Evolutionary conservation across 306 rosid species (phyloP).

Genomic region (Urtica urens): DNA sequence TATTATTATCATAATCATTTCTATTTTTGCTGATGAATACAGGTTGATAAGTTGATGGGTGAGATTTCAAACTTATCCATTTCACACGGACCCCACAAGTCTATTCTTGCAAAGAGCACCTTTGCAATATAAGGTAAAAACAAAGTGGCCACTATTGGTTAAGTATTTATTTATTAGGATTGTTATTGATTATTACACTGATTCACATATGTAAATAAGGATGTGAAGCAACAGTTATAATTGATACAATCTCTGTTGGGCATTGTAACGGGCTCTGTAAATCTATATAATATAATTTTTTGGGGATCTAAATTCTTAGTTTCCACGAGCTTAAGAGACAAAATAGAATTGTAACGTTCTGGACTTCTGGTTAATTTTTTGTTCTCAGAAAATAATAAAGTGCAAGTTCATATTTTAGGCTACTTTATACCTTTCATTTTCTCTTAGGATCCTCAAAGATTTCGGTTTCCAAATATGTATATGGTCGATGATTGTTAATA

Average conservation of each 20-base stretch:
- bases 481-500: background rate
- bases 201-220: background rate
- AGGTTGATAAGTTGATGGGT: slow-evolving; percentile 35
- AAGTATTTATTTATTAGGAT: too few relatives aligned
- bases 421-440: background rate
- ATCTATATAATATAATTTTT: background rate
- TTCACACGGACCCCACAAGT: slow-evolving; percentile 18
- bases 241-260: background rate
- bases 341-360: slow-evolving; percentile 4
- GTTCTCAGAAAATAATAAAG: slow-evolving; percentile 4
- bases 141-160: background rate
- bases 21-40: slow-evolving; percentile 24
- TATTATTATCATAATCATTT: too few relatives aligned
- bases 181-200: too few relatives aligned
- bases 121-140: background rate
- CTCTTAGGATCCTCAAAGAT: slow-evolving; percentile 3
- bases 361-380: slow-evolving; percentile 3
- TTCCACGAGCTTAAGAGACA: background rate
- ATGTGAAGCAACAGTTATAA: background rate
- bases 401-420: background rate
- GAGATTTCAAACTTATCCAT: slow-evolving; percentile 11
- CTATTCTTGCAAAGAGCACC: background rate
- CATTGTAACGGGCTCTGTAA: background rate
- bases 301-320: too few relatives aligned
- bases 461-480: slow-evolving; percentile 1